Base-by-base conservation (phyloP, 768 basidiomycete species). In the Calocybe indica region DNA sequence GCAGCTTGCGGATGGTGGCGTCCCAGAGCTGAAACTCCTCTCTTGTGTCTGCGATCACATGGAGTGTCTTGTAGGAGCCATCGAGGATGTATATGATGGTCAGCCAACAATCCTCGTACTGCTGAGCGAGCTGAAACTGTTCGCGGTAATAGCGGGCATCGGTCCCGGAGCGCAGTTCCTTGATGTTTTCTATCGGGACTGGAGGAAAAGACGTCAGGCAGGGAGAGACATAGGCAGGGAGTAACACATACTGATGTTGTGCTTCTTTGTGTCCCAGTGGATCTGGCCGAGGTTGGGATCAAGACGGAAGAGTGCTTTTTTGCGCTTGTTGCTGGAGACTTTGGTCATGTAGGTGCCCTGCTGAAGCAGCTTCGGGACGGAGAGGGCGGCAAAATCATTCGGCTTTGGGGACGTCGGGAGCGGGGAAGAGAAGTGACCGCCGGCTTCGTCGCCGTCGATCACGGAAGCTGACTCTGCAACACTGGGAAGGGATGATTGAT, bases 131-230 rank as follows among this genome's bases (percentile, higher is more conserved):
- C 57, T 80, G 80, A 56, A 84, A 84, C 53, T 82, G 83, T 48
- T 82, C 74, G 50, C 85, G 79, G 58, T 87, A 82, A 61, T 83
- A 81, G n/a, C 81, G 71, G 2, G 86, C 82, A 43, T 88, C 83
- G 3, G 77, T 60, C 5, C 84, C 87, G 2, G 82, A 74, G 13
- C 92, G 85, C 14, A 95, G 78, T 60, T 95, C 92, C 51, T 90
- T 86, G 63, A 95, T 90, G 53, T 78, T 79, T 62, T 90, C 88
- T 51, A 93, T 84, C 2, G 84, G 81, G 40, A 94, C 92, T 94
- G 50, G 12, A 45, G 39, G 15, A 10, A 13, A 22, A 34, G 40
- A 37, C 48, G 32, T 45, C 14, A 15, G 51, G 33, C 28, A 13
- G 31, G 36, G 12, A 42, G 32, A 12, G 34, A 41, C 37, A 73